These are phyloP conservation scores for Capsella bursapastoris DNA, from an alignment of 345 rosid species.

Conservation along the genomic window DNA sequence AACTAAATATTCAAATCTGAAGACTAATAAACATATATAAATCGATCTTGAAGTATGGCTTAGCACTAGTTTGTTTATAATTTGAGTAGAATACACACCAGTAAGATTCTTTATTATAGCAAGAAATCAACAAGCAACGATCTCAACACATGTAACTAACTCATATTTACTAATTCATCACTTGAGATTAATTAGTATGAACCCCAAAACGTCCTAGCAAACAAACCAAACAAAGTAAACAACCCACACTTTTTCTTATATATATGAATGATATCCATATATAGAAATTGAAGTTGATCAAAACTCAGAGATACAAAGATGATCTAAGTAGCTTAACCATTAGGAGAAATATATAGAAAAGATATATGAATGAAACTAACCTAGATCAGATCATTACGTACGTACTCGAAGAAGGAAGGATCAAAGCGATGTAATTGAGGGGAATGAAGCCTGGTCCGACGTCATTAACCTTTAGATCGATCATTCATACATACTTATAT, in stretches of 20 bases:
- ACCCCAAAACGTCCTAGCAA: background rate
- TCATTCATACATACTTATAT: background rate
- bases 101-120: background rate
- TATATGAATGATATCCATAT: background rate
- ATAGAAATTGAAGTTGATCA: background rate
- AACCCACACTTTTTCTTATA: background rate
- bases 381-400: background rate
- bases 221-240: background rate
- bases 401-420: conserved; percentile 5
- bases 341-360: background rate
- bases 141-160: background rate
- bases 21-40: background rate
- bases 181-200: background rate
- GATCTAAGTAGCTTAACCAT: background rate
- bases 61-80: background rate
- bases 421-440: conserved; percentile 58
- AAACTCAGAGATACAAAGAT: background rate
- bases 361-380: conserved; percentile 16
- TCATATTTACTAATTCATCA: background rate
- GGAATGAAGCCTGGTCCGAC: conserved; percentile 99
- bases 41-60: conserved; percentile 11
- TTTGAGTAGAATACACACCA: background rate
- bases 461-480: conserved; percentile 44
- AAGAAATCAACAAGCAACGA: background rate
- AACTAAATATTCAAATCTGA: background rate